Percentiles rank a stretch among this genome's conserved stretches.
Evolutionary conservation across 1,284 basidiomycete genomes (phyloP).

Genomic region (Ustanciosporium gigantosporum): DNA sequence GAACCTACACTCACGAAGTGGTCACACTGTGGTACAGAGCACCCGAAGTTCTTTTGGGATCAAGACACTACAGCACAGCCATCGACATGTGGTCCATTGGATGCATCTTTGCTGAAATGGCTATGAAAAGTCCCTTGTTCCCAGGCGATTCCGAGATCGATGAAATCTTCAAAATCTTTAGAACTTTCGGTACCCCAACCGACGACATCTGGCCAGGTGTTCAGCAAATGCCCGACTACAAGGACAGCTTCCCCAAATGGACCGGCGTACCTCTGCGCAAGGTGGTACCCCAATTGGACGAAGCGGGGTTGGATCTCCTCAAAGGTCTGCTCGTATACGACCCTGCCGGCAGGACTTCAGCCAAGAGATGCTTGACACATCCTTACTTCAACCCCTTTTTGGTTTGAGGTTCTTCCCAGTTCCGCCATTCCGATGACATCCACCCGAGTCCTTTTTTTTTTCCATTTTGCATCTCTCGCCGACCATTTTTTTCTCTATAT

Average conservation of each 20-base stretch:
- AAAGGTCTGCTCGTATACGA: conserved; percentile 86
- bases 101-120: conserved; percentile 87
- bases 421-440: no score
- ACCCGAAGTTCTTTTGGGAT: conserved; percentile 92
- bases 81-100: conserved; percentile 99
- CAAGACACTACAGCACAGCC: conserved; percentile 89
- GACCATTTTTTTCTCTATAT: background rate
- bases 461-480: no score
- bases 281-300: conserved; percentile 52
- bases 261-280: conserved; percentile 69
- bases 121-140: conserved; percentile 87
- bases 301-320: conserved; percentile 51
- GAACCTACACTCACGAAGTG: conserved; percentile 95
- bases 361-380: conserved; percentile 32
- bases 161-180: conserved; percentile 98
- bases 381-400: conserved; percentile 34
- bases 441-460: no score
- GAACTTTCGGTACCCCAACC: conserved; percentile 78
- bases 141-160: conserved; percentile 99
- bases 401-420: conserved; percentile 4
- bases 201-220: conserved; percentile 93
- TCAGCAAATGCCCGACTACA: conserved; percentile 87
- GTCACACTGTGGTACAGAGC: conserved; percentile 99
- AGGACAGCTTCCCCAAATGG: conserved; percentile 96
- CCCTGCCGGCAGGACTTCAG: conserved; percentile 79